Conservation (phyloP, 2,329 filamentous ascomycete species). For the Hymenoscyphus repandus region DNA sequence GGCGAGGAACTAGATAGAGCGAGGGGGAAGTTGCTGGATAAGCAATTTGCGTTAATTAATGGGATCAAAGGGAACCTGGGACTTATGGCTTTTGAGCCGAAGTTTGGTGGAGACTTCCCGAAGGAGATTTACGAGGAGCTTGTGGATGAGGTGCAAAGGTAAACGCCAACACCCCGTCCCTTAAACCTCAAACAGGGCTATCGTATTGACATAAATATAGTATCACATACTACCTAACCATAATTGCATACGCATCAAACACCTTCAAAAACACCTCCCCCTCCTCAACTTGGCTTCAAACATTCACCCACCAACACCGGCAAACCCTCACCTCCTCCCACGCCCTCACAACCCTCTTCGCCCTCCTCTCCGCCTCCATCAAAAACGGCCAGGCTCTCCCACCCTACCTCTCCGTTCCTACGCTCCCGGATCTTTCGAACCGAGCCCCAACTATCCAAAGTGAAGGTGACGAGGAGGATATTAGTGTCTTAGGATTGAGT, state of each 20-base stretch:
- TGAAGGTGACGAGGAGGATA: background rate
- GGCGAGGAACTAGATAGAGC: constrained; percentile 14
- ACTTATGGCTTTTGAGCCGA: constrained; percentile 64
- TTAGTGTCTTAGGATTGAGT: constrained; percentile 49
- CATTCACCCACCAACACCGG: constrained; percentile 43
- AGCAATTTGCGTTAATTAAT: constrained; percentile 58
- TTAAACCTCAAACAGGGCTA: background rate
- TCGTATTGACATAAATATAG: constrained; percentile 28
- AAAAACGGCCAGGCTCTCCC: constrained; percentile 61
- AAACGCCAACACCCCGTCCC: background rate
- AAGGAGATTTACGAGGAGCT: constrained; percentile 10
- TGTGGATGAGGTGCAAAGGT: constrained; percentile 18
- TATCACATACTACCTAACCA: constrained; percentile 60
- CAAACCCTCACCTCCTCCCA: constrained; percentile 49
- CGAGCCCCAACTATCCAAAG: background rate
- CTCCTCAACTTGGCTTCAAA: constrained; percentile 42
- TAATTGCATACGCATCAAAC: constrained; percentile 57
- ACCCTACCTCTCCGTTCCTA: constrained; percentile 59
- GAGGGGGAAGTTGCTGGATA: constrained; percentile 46
- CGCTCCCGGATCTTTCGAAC: constrained; percentile 51
- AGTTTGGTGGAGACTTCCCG: constrained; percentile 66
- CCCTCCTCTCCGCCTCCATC: constrained; percentile 62
- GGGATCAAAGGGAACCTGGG: constrained; percentile 53
- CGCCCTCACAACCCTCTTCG: constrained; percentile 61
- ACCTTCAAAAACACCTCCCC: constrained; percentile 34